These are phyloP conservation scores for Amphichorda felina DNA, from an alignment of 2,329 filamentous ascomycete genomes.

Conservation along the genomic window DNA sequence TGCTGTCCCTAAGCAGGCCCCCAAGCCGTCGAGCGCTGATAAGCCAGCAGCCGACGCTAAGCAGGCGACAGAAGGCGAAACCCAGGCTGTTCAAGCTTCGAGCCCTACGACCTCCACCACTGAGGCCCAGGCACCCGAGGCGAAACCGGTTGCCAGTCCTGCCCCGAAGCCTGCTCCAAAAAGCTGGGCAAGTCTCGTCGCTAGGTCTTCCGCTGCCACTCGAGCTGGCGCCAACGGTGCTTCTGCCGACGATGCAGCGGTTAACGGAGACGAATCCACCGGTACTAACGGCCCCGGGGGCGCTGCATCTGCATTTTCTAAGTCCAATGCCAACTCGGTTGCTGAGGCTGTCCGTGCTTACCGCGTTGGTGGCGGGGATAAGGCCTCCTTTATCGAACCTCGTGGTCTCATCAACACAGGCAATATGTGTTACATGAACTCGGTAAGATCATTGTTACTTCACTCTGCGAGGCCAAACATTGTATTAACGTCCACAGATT, in stretches of 20 bases:
- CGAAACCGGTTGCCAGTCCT: constrained; percentile 8
- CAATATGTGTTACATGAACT: constrained; percentile 99
- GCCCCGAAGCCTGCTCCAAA: constrained; percentile 17
- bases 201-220: constrained; percentile 12
- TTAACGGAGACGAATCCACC: constrained; percentile 13
- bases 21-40: constrained; percentile 9
- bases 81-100: not conserved
- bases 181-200: constrained; percentile 29
- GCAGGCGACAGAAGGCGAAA: constrained; percentile 2
- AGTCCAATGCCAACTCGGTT: constrained; percentile 44
- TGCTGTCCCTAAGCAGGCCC: constrained; percentile 26
- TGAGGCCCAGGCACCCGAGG: constrained; percentile 8
- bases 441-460: constrained; percentile 46
- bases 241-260: constrained; percentile 5
- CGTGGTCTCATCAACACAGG: constrained; percentile 91
- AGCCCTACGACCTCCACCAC: constrained; percentile 3
- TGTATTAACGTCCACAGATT: constrained; percentile 47
- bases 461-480: not conserved
- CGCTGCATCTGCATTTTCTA: constrained; percentile 22
- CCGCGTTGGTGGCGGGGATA: constrained; percentile 50
- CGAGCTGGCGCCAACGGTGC: constrained; percentile 14
- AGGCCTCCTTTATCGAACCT: constrained; percentile 77
- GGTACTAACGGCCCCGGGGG: constrained; percentile 9
- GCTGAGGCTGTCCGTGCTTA: constrained; percentile 69
- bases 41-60: constrained; percentile 5